Evolutionary conservation across 306 rosid genomes (phyloP), one percentile per base, ranked within the genome.

Genomic region (Senna siamea): DNA sequence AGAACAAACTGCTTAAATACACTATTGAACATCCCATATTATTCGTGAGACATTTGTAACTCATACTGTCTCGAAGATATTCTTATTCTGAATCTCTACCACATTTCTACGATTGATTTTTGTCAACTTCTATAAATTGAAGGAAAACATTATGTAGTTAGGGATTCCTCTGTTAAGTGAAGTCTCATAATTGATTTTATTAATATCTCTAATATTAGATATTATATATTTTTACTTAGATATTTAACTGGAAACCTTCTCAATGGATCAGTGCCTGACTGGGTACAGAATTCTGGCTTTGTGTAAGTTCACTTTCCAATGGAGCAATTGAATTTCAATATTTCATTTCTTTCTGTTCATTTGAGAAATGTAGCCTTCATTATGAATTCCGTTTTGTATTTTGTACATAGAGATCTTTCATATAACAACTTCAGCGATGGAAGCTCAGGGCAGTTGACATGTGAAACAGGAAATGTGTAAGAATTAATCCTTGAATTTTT

Each of bases 161-260:
- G 30, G 30, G 30, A 3, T 26, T 26, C 30, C 30, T 26, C 30
- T 26, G 30, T 58, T 58, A 2, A 57, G 8, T 10, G 40, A 15
- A 58, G 14, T 41, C 22, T 28, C 22, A 28, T 30, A n/a, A 15
- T 30, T 4, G 5, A 7, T 60, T 60, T 35, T 34, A n/a, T 4
- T 35, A n/a, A 4, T 35, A 60, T 22, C 26, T 60, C 66, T 60
- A 9, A 60, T 3, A 35, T 10, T 65, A 79, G 74, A 54, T 63
- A 47, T 53, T 62, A 9, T 26, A 26, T 26, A 26, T 55, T 67
- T 18, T 63, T 11, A 14, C 28, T 37, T 46, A 93, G 98, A 78
- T 87, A 84, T 81, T 84, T 93, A 63, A 88, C 93, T 48, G 91
- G 95, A 83, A 90, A 93, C 78, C 32, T 76, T 84, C 85, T 93